These are phyloP conservation scores for Phytophthora kernoviae DNA, from an alignment of 352 stramenopile genomes.

Conservation along the genomic window DNA sequence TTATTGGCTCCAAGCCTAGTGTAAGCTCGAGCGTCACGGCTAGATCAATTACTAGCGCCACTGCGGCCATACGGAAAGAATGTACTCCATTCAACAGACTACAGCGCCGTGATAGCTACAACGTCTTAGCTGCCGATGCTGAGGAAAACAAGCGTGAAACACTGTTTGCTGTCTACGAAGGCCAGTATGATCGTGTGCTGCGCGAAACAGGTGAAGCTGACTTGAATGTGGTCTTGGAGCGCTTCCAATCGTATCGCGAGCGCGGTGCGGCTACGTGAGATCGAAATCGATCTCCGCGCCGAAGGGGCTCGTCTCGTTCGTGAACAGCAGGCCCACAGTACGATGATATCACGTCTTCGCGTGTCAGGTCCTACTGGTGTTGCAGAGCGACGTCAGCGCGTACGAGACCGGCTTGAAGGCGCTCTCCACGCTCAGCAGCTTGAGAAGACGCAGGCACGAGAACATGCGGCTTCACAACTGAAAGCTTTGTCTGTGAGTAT, in stretches of 20 bases:
- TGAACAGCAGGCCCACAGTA: slow-evolving; percentile 32
- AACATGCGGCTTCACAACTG: slow-evolving; percentile 44
- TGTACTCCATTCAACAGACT: slow-evolving; percentile 7
- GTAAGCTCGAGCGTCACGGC: slow-evolving; percentile 9
- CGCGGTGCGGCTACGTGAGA: slow-evolving; percentile 45
- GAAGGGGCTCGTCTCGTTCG: slow-evolving; percentile 35
- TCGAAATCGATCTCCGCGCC: slow-evolving; percentile 43
- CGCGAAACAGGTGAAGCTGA: slow-evolving; percentile 56
- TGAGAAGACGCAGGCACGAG: slow-evolving; percentile 43
- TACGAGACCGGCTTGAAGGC: slow-evolving; percentile 60
- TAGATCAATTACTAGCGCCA: slow-evolving; percentile 10
- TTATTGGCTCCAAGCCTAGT: slow-evolving; percentile 38
- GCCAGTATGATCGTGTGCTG: slow-evolving; percentile 59
- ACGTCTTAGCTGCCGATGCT: slow-evolving; percentile 23
- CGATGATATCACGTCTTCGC: slow-evolving; percentile 43
- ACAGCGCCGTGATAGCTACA: slow-evolving; percentile 40
- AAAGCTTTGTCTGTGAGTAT: slow-evolving; percentile 55
- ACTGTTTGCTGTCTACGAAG: slow-evolving; percentile 66
- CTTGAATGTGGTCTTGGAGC: slow-evolving; percentile 49
- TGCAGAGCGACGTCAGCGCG: slow-evolving; percentile 53
- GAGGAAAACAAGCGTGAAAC: slow-evolving; percentile 43
- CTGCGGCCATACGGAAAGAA: slow-evolving; percentile 14
- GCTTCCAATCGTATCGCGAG: slow-evolving; percentile 48
- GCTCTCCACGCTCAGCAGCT: slow-evolving; percentile 41
- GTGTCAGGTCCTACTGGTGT: slow-evolving; percentile 54